A percentile compares a stretch with the other conserved stretches of the same genome.
Conservation (phyloP, 192 early-diverging fungal genomes). For the Dissophora globulifera region DNA sequence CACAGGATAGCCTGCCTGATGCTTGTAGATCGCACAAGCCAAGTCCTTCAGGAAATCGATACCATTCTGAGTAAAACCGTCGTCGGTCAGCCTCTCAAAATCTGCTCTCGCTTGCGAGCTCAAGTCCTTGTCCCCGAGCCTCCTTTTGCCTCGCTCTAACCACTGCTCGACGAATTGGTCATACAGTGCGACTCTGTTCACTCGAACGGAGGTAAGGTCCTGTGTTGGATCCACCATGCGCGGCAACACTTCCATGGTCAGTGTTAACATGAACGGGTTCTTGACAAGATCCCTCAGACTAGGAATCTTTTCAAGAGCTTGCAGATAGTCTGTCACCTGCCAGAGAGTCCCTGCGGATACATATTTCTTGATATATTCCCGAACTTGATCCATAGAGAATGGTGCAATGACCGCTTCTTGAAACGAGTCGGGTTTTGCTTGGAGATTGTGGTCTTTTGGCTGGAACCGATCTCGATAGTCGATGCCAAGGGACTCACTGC, state of each 20-base stretch:
- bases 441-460: not conserved
- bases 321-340: not conserved
- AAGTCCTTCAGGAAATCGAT: not conserved
- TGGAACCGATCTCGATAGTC: not conserved
- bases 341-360: not conserved
- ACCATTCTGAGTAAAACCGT: not conserved
- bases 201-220: not conserved
- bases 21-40: not conserved
- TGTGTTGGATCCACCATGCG: not conserved
- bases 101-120: too few relatives aligned
- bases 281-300: slow-evolving; percentile 13
- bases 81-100: not conserved
- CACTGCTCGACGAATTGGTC: slow-evolving; percentile 7
- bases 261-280: slow-evolving; percentile 16
- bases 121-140: not conserved
- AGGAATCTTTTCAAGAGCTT: not conserved
- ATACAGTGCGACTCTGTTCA: slow-evolving; percentile 4
- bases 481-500: not conserved
- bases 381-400: not conserved
- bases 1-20: not conserved
- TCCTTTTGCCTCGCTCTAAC: not conserved
- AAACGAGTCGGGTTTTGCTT: not conserved
- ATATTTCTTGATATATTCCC: not conserved
- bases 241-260: slow-evolving; percentile 5
- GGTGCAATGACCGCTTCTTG: slow-evolving; percentile 6